phyloP scores from a whole-genome alignment of 1,139 yeast species.

The Suhomyces wounanorum region DNA sequence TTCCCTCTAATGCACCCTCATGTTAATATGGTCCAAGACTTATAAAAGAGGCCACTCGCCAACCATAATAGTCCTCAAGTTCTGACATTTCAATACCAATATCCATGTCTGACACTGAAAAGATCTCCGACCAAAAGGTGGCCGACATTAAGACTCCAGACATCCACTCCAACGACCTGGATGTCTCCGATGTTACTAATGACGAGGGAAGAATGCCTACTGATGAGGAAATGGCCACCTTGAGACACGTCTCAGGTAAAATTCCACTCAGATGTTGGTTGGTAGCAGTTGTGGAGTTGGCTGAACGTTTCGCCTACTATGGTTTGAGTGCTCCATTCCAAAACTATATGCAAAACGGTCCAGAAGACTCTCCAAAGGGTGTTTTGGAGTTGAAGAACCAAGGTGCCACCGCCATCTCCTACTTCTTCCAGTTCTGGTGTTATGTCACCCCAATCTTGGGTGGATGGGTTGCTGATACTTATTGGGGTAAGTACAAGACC shows the following conservation, averaged over 20 bases:
- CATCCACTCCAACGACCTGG: background rate
- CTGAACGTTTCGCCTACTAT: slow-evolving; percentile 26
- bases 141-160: background rate
- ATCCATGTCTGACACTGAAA: background rate
- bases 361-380: slow-evolving; percentile 53
- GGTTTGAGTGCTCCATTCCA: slow-evolving; percentile 66
- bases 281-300: slow-evolving; percentile 25
- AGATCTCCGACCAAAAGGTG: background rate
- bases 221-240: slow-evolving; percentile 20
- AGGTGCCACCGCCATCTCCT: slow-evolving; percentile 35
- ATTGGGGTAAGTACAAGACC: slow-evolving; percentile 24
- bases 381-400: slow-evolving; percentile 61
- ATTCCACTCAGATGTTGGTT: slow-evolving; percentile 28
- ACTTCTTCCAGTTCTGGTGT: slow-evolving; percentile 27
- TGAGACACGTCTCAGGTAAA: slow-evolving; percentile 23
- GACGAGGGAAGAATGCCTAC: slow-evolving; percentile 22
- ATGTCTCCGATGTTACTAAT: background rate
- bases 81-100: background rate
- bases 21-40: background rate
- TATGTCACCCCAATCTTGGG: slow-evolving; percentile 26
- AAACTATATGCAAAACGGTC: slow-evolving; percentile 67
- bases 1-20: background rate
- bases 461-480: slow-evolving; percentile 27
- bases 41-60: background rate
- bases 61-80: background rate